phyloP scores from a whole-genome alignment of 306 rosid genomes.

The Biancaea sappan region DNA sequence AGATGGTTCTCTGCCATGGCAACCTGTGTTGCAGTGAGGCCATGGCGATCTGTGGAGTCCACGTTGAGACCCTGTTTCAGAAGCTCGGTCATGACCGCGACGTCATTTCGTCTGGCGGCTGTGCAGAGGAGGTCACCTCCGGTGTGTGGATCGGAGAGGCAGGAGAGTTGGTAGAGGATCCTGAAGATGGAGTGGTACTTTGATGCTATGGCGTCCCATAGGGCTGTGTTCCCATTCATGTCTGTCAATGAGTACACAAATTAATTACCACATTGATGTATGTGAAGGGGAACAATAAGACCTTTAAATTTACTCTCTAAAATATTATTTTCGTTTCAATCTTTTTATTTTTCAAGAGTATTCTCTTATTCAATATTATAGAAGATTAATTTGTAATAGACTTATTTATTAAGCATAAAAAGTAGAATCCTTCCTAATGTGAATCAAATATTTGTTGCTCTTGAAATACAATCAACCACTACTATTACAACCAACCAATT shows the following conservation, averaged over 20 bases:
- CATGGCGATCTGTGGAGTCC: slow-evolving; percentile 55
- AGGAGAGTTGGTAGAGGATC: slow-evolving; percentile 55
- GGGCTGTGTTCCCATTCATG: slow-evolving; percentile 65
- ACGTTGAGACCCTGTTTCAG: slow-evolving; percentile 62
- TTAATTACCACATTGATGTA: no score
- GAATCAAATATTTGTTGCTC: no score
- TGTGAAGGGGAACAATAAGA: no score
- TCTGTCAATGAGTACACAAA: slow-evolving; percentile 68
- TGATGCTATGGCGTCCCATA: slow-evolving; percentile 77
- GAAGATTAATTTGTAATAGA: no score
- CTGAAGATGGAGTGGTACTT: slow-evolving; percentile 67
- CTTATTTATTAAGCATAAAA: no score
- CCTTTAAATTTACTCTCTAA: no score
- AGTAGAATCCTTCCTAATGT: no score
- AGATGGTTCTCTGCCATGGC: slow-evolving; percentile 61
- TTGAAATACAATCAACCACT: no score
- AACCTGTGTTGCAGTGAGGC: slow-evolving; percentile 49
- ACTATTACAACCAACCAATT: no score
- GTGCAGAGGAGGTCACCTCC: slow-evolving; percentile 65
- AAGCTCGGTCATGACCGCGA: slow-evolving; percentile 56
- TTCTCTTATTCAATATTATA: no score
- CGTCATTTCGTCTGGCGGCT: slow-evolving; percentile 60
- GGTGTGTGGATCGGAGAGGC: slow-evolving; percentile 50
- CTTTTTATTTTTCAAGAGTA: no score
- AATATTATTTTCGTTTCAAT: no score